phyloP scores from a whole-genome alignment of 2,329 filamentous ascomycete species.

The Aureobasidium sp. region DNA sequence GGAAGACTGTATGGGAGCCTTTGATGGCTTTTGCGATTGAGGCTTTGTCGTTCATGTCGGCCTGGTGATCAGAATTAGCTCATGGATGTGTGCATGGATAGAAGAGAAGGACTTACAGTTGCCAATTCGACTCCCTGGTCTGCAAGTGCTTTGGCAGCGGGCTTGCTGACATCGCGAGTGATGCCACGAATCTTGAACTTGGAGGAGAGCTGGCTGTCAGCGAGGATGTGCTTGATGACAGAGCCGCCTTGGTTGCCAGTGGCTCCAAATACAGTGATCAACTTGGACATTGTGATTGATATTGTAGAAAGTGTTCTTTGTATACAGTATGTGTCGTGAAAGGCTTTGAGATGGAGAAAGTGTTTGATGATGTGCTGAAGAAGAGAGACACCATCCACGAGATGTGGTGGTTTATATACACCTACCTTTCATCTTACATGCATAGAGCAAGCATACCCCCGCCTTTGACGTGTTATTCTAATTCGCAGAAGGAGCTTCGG shows the following conservation, averaged over 20 bases:
- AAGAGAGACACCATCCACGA: neutral
- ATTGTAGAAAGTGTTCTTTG: neutral
- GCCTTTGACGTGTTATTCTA: too few species aligned
- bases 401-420: neutral
- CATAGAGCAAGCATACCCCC: neutral
- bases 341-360: neutral
- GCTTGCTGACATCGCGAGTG: conserved; percentile 40
- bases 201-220: conserved; percentile 35
- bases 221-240: conserved; percentile 38
- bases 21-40: conserved; percentile 37
- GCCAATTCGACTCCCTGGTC: conserved; percentile 43
- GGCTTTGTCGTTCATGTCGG: conserved; percentile 40
- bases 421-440: neutral
- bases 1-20: conserved; percentile 42
- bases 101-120: neutral
- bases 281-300: neutral
- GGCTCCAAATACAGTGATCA: conserved; percentile 46
- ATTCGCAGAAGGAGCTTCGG: neutral
- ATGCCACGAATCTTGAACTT: conserved; percentile 47
- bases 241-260: conserved; percentile 54
- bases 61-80: conserved; percentile 21
- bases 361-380: neutral
- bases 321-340: neutral
- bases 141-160: conserved; percentile 37
- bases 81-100: neutral